Percentiles rank a stretch among this genome's conserved stretches.
Evolutionary conservation across 2,329 filamentous ascomycete genomes (phyloP).

Genomic region (Paraphoma sp.): DNA sequence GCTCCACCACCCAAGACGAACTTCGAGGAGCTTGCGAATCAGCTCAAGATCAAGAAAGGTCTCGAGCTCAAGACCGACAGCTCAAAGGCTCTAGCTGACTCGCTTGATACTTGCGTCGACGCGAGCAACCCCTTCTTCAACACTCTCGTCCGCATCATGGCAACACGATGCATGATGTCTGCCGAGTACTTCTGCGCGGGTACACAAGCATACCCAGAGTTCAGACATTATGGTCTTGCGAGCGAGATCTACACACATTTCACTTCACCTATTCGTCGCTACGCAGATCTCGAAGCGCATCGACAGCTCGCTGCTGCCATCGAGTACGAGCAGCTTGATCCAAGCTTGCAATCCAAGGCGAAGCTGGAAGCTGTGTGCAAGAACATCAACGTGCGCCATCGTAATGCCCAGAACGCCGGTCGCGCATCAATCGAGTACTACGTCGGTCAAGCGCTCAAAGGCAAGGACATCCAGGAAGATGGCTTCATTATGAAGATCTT

Average conservation of each 20-base stretch:
- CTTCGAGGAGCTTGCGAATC: slow-evolving; percentile 91
- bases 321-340: slow-evolving; percentile 85
- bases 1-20: slow-evolving; percentile 92
- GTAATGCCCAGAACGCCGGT: slow-evolving; percentile 95
- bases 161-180: slow-evolving; percentile 98
- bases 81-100: slow-evolving; percentile 91
- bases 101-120: slow-evolving; percentile 84
- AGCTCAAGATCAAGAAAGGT: slow-evolving; percentile 85
- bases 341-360: slow-evolving; percentile 78
- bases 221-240: slow-evolving; percentile 95
- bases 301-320: slow-evolving; percentile 95
- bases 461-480: slow-evolving; percentile 76
- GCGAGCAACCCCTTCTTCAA: slow-evolving; percentile 92
- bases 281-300: slow-evolving; percentile 95
- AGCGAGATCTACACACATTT: slow-evolving; percentile 99
- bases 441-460: slow-evolving; percentile 93
- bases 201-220: slow-evolving; percentile 90
- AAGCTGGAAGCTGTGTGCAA: slow-evolving; percentile 94
- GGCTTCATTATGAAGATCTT: slow-evolving; percentile 98
- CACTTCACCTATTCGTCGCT: slow-evolving; percentile 94
- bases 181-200: slow-evolving; percentile 98
- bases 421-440: slow-evolving; percentile 97
- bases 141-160: slow-evolving; percentile 95
- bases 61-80: slow-evolving; percentile 83
- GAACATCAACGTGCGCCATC: slow-evolving; percentile 97